phyloP scores from a whole-genome alignment of 768 basidiomycete genomes.

The Tubosaeta brunneosetosa region DNA sequence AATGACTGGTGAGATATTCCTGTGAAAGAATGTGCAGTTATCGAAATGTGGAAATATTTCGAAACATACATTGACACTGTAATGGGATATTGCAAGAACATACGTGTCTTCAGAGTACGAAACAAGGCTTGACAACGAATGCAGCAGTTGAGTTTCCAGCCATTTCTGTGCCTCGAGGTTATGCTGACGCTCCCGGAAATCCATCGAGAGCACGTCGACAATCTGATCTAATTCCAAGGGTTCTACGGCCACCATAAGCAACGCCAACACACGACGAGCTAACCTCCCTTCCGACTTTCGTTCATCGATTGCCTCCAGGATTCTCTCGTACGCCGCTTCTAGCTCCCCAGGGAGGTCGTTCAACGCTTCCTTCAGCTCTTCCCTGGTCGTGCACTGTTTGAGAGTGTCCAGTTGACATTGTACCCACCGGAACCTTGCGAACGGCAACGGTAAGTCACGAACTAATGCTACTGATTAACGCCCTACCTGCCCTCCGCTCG shows the following conservation, averaged over 20 bases:
- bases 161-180: too few species aligned
- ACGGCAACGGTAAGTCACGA: background rate
- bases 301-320: background rate
- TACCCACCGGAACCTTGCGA: slow-evolving; percentile 1
- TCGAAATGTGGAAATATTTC: too few species aligned
- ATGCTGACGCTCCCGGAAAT: background rate
- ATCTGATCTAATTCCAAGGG: background rate
- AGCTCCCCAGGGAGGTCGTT: background rate
- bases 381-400: background rate
- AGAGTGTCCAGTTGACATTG: slow-evolving; percentile 3
- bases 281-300: background rate
- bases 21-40: background rate
- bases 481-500: slow-evolving; percentile 1
- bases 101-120: background rate
- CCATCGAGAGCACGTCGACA: background rate
- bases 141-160: background rate
- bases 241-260: background rate
- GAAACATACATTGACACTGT: background rate
- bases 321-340: slow-evolving; percentile 3
- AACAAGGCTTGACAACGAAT: background rate
- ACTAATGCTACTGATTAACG: too few species aligned
- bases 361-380: background rate
- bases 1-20: slow-evolving; percentile 1
- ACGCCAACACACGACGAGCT: background rate
- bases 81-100: background rate